phyloP scores from a whole-genome alignment of 805 yeast genomes.

The Starmerella bombi region DNA sequence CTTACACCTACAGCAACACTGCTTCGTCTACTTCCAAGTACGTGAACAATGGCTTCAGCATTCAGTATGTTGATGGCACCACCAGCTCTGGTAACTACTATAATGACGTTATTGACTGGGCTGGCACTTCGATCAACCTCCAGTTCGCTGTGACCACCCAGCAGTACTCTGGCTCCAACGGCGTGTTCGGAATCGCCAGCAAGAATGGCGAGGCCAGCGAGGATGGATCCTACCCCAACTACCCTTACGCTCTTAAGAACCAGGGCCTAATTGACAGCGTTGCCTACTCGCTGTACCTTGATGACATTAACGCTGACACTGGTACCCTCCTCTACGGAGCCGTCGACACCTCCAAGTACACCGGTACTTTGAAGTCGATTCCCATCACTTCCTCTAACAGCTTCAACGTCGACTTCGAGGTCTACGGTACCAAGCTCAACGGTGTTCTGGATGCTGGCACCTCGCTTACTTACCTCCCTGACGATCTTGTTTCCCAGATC shows the following conservation, averaged over 20 bases:
- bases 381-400: not conserved
- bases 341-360: conserved; percentile 48
- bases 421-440: conserved; percentile 4
- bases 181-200: conserved; percentile 8
- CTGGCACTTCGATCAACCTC: conserved; percentile 31
- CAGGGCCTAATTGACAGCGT: conserved; percentile 32
- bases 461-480: conserved; percentile 35
- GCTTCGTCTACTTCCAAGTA: conserved; percentile 19
- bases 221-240: conserved; percentile 20
- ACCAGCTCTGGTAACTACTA: conserved; percentile 43
- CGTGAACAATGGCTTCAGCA: conserved; percentile 17
- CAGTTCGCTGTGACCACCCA: conserved; percentile 8
- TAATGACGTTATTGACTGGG: conserved; percentile 42
- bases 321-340: conserved; percentile 42
- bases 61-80: conserved; percentile 27
- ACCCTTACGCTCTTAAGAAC: conserved; percentile 27
- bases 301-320: conserved; percentile 22
- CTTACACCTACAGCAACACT: conserved; percentile 4
- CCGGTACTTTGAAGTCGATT: conserved; percentile 30
- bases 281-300: conserved; percentile 37
- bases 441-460: conserved; percentile 39
- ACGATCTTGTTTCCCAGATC: conserved; percentile 6
- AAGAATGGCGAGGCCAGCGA: not conserved
- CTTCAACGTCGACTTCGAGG: conserved; percentile 11
- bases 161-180: not conserved